Percentiles rank a stretch among this genome's conserved stretches.
Conservation (phyloP, 352 stramenopile species). For the Phytophthora brassicae region DNA sequence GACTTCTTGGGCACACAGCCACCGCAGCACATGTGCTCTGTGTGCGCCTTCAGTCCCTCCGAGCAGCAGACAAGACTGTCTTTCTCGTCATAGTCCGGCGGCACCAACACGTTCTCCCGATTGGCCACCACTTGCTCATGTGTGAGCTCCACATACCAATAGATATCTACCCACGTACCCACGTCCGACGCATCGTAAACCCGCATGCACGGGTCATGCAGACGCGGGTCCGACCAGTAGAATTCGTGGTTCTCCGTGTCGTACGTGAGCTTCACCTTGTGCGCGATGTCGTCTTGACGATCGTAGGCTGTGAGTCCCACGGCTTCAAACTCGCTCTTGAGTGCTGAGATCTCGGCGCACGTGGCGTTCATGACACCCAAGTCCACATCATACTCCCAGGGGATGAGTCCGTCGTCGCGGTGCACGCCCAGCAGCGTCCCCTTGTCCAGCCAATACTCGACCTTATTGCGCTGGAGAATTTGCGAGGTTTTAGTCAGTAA, state of each 20-base stretch:
- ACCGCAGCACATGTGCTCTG: conserved; percentile 75
- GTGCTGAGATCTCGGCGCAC: conserved; percentile 62
- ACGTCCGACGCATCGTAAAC: conserved; percentile 66
- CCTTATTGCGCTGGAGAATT: conserved; percentile 59
- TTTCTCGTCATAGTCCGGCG: conserved; percentile 57
- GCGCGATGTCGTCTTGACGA: conserved; percentile 67
- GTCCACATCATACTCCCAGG: conserved; percentile 83
- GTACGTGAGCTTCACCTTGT: conserved; percentile 85
- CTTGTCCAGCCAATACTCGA: conserved; percentile 88
- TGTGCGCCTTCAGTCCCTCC: conserved; percentile 61
- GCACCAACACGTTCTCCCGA: conserved; percentile 53
- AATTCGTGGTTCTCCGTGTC: conserved; percentile 82
- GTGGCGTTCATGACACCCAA: conserved; percentile 78
- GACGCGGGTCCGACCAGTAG: conserved; percentile 74
- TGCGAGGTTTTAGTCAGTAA: conserved; percentile 67
- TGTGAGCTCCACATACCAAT: conserved; percentile 77
- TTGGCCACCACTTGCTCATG: conserved; percentile 42
- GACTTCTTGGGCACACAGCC: conserved; percentile 62
- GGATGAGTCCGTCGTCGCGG: conserved; percentile 70
- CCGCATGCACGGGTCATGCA: conserved; percentile 77
- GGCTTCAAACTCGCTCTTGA: conserved; percentile 64
- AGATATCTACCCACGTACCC: conserved; percentile 78
- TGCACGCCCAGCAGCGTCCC: conserved; percentile 72
- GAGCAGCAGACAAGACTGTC: conserved; percentile 74
- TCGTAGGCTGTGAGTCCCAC: conserved; percentile 71